Evolutionary conservation across 192 early-diverging fungal species (phyloP), one percentile per base, ranked within the genome.

Genomic region (Rhizoclosmatium sp.): DNA sequence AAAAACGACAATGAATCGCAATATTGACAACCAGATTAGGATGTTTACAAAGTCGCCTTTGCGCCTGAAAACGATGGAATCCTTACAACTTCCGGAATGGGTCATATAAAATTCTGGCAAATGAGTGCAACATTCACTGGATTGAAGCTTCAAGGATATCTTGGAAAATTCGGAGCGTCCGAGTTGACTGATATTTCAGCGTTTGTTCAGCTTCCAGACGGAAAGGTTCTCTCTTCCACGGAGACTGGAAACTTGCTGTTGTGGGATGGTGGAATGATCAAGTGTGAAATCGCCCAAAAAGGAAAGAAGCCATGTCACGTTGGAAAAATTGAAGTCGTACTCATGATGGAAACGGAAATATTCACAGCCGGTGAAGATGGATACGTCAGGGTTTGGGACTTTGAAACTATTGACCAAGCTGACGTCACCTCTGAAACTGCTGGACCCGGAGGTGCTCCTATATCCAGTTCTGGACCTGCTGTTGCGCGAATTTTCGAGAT

Each of bases 231-330:
- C 19, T 88, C 90, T 1, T 83, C 82, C 62, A 88, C 90, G 0
- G 90, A 91, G 62, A 89, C 87, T 0, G 90, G 90, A 46, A 91
- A 91, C 67, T n/a, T 91, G 65, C 78, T 91, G 10, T 78, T 91
- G 0, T 91, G 90, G 90, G 90, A 91, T 60, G 90, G 90, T 19
- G 89, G 89, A 3, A 87, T 90, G 82, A 91, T 91, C 80, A 91
- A 91, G 65, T 91, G 89, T 78, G 89, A 89, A 81, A 80, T 91
- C 5, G 83, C 85, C 1, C 41, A 66, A 9, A 82, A 86, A 60
- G 88, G 85, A 7, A 82, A 80, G 58, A 82, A 82, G 48, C 85
- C 80, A 4, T 91, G 90, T 73, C 90, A 91, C 66, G 66, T 73
- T 40, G 90, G 90, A 2, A 49, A 67, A 42, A 81, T 91, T 41